Evolutionary conservation across 2,329 filamentous ascomycete species (phyloP).

Genomic region (Ophiosphaerella narmari): DNA sequence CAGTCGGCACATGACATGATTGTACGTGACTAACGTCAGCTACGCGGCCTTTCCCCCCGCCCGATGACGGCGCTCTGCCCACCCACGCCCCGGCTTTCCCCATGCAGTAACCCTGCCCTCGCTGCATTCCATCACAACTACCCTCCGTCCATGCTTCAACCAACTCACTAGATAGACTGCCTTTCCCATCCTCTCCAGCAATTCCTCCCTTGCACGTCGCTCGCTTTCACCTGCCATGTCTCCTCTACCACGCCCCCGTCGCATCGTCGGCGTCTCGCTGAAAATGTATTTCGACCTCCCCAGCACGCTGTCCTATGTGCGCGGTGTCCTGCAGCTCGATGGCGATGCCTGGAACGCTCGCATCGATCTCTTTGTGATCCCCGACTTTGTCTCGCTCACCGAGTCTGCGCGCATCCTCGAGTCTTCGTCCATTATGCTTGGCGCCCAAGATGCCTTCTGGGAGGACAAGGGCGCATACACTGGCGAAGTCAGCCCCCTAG

Average conservation of each 20-base stretch:
- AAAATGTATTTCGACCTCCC: slow-evolving; percentile 80
- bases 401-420: slow-evolving; percentile 56
- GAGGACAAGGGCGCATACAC: slow-evolving; percentile 75
- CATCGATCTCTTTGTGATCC: slow-evolving; percentile 76
- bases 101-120: slow-evolving; percentile 19
- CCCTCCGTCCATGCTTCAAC: not conserved
- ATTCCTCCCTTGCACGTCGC: not conserved
- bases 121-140: not conserved
- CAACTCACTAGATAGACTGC: not conserved
- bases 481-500: slow-evolving; percentile 73
- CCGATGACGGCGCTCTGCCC: not conserved
- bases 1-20: too few species aligned
- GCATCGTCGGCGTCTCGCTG: slow-evolving; percentile 73
- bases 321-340: slow-evolving; percentile 50
- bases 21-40: not conserved
- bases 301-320: slow-evolving; percentile 59
- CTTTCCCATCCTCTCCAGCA: not conserved
- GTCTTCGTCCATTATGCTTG: slow-evolving; percentile 63
- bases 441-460: slow-evolving; percentile 77
- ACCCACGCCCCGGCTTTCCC: slow-evolving; percentile 14
- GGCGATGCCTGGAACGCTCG: slow-evolving; percentile 59
- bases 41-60: slow-evolving; percentile 3
- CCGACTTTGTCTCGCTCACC: slow-evolving; percentile 74
- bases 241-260: slow-evolving; percentile 53
- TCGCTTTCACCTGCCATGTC: slow-evolving; percentile 26